A percentile compares a stretch with the other conserved stretches of the same genome.
Conservation (phyloP, 495 filamentous ascomycete species). For the Beverwykella pulmonaria region DNA sequence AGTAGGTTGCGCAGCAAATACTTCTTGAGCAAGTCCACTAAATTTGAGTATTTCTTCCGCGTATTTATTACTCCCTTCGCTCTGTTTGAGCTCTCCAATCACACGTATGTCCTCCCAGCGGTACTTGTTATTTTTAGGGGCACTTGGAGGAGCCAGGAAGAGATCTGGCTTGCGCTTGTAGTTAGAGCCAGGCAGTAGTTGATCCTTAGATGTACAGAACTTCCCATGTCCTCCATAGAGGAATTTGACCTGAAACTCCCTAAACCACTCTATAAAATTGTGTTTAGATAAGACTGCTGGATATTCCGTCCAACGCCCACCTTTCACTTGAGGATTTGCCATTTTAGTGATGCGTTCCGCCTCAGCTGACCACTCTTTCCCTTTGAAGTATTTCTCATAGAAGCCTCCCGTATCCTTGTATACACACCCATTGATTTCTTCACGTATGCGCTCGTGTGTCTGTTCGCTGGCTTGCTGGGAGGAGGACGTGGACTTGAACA, state of each 20-base stretch:
- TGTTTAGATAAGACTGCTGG: constrained; percentile 5
- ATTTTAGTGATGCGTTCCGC: constrained; percentile 16
- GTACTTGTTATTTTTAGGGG: constrained; percentile 10
- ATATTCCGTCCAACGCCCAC: constrained; percentile 23
- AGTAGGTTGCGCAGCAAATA: constrained; percentile 33
- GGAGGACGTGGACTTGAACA: constrained; percentile 37
- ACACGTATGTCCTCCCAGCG: constrained; percentile 30
- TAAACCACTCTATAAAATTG: no score
- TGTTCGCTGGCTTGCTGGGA: constrained; percentile 40
- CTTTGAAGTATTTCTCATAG: constrained; percentile 39
- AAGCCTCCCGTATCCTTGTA: constrained; percentile 39
- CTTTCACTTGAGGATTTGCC: constrained; percentile 8
- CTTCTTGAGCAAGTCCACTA: constrained; percentile 14
- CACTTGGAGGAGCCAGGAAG: constrained; percentile 17
- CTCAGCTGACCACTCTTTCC: constrained; percentile 16
- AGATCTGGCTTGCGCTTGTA: constrained; percentile 19
- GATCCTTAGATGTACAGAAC: constrained; percentile 5
- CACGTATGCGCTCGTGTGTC: constrained; percentile 41
- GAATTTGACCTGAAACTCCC: no score
- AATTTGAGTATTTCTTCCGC: constrained; percentile 9
- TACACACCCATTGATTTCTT: constrained; percentile 40
- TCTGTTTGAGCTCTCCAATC: constrained; percentile 42
- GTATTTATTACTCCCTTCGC: neutral
- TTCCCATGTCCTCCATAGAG: no score
- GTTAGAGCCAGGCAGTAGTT: constrained; percentile 1